A percentile compares a stretch with the other conserved stretches of the same genome.
phyloP scores from a whole-genome alignment of 805 yeast genomes.

The Scheffersomyces ergatensis region DNA sequence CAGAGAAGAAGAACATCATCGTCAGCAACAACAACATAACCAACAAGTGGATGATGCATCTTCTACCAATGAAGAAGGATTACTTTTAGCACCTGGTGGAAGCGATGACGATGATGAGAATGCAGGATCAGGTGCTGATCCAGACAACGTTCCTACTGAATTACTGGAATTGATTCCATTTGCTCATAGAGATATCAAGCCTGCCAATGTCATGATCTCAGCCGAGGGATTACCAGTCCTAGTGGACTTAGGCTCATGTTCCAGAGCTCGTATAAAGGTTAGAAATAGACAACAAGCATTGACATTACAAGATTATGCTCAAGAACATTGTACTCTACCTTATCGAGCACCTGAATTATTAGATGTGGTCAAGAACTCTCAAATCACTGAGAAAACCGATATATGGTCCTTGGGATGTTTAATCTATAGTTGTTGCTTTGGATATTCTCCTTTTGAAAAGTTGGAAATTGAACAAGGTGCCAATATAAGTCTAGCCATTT shows the following conservation, averaged over 20 bases:
- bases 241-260: constrained; percentile 81
- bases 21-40: neutral
- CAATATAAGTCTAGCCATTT: constrained; percentile 71
- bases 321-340: constrained; percentile 81
- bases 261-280: constrained; percentile 55
- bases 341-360: constrained; percentile 89
- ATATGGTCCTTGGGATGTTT: constrained; percentile 93
- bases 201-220: constrained; percentile 82
- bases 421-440: constrained; percentile 72
- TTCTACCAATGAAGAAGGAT: constrained; percentile 5
- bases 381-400: constrained; percentile 72
- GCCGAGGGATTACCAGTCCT: constrained; percentile 74
- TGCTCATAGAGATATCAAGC: constrained; percentile 87
- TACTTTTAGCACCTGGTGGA: neutral
- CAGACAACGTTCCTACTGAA: constrained; percentile 33
- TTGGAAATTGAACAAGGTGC: constrained; percentile 82
- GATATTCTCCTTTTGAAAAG: constrained; percentile 83
- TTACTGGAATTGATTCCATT: constrained; percentile 59
- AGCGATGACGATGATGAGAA: constrained; percentile 2
- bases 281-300: constrained; percentile 68
- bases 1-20: constrained; percentile 1
- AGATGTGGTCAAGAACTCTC: constrained; percentile 67
- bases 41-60: constrained; percentile 20
- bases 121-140: neutral
- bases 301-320: constrained; percentile 74